A percentile compares a stretch with the other conserved stretches of the same genome.
Evolutionary conservation across 1,284 basidiomycete species (phyloP).

Genomic region (Tylopilus microsporus): DNA sequence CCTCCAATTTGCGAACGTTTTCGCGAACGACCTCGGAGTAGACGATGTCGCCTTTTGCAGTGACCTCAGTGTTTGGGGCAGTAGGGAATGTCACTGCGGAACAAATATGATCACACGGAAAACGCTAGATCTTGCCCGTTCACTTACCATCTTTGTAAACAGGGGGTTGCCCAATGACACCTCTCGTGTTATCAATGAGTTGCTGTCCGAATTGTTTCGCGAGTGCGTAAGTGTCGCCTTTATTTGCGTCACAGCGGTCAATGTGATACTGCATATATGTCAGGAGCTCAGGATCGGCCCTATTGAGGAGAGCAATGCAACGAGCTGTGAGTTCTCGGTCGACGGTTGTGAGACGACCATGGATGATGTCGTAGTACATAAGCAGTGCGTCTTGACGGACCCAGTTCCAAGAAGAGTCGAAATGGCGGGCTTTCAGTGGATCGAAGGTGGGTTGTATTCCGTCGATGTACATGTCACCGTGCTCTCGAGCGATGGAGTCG

Average conservation of each 20-base stretch:
- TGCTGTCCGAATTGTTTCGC: slow-evolving; percentile 97
- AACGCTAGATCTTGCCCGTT: not conserved
- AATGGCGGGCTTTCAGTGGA: slow-evolving; percentile 92
- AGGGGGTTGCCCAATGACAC: slow-evolving; percentile 78
- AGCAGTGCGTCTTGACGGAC: slow-evolving; percentile 91
- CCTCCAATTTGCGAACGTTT: slow-evolving; percentile 95
- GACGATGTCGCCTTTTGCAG: slow-evolving; percentile 88
- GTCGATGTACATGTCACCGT: slow-evolving; percentile 89
- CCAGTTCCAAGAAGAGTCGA: slow-evolving; percentile 99
- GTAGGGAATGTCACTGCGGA: slow-evolving; percentile 91
- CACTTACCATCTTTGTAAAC: slow-evolving; percentile 89
- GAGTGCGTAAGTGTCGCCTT: slow-evolving; percentile 87
- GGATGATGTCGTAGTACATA: slow-evolving; percentile 98
- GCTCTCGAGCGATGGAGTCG: slow-evolving; percentile 84
- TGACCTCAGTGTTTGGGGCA: slow-evolving; percentile 92
- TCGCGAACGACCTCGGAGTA: slow-evolving; percentile 93
- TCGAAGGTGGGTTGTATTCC: slow-evolving; percentile 94
- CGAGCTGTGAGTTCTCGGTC: slow-evolving; percentile 95
- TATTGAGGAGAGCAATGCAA: slow-evolving; percentile 96
- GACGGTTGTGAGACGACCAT: slow-evolving; percentile 87
- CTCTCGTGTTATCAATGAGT: slow-evolving; percentile 89
- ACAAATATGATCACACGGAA: not conserved
- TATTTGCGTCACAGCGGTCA: slow-evolving; percentile 73
- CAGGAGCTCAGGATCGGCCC: slow-evolving; percentile 86
- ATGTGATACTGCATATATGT: slow-evolving; percentile 97